Percentiles rank a stretch among this genome's conserved stretches.
These are phyloP conservation scores for Gynochthodes officinalis DNA, from an alignment of 257 asterid species.

Conservation along the genomic window DNA sequence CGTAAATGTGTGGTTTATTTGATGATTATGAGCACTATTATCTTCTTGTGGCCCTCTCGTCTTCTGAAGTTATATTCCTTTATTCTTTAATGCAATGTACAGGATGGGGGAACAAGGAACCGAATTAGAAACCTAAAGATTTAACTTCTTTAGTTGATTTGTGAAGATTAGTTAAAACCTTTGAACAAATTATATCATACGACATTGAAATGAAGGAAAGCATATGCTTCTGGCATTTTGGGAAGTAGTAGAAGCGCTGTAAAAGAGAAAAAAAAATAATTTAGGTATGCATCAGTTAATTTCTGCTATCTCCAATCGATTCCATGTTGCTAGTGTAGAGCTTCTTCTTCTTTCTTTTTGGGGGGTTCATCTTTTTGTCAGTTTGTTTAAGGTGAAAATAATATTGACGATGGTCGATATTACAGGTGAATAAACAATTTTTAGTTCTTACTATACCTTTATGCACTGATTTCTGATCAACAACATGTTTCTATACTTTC, in stretches of 20 bases:
- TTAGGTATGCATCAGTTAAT: neutral
- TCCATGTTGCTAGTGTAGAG: neutral
- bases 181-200: no score
- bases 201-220: neutral
- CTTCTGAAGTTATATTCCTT: neutral
- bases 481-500: neutral
- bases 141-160: slow-evolving; percentile 3
- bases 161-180: slow-evolving; percentile 5
- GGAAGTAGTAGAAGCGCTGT: neutral
- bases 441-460: neutral
- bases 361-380: neutral
- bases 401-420: neutral
- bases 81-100: neutral
- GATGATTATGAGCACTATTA: neutral
- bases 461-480: neutral
- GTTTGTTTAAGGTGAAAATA: neutral
- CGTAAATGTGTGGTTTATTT: neutral
- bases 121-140: neutral
- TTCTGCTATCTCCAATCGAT: neutral
- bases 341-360: neutral
- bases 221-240: neutral
- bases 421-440: neutral
- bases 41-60: neutral
- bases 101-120: neutral
- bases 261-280: neutral